Evolutionary conservation across 179 eudicot genomes (phyloP), one percentile per base, ranked within the genome.

Genomic region (Pouteria campechiana): DNA sequence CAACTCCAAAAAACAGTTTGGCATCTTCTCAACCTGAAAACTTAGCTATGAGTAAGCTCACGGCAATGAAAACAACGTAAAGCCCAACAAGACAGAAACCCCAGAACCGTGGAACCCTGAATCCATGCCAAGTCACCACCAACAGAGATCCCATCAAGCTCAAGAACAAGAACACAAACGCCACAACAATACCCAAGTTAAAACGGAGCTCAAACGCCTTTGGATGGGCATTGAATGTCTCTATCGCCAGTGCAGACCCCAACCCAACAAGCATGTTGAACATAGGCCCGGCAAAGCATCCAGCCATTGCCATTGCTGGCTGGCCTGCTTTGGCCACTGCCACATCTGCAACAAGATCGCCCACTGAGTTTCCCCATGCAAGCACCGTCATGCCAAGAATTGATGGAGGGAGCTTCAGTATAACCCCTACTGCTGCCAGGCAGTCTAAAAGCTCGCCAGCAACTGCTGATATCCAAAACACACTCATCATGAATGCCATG

Each of bases 271-370:
- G 64, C 98, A 90, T 90, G 56, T 90, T 90, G 46, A 86, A 90
- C 98, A 90, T 90, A 13, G 98, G 98, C 9, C 98, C 75, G 0
- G 98, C 98, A 63, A 86, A 90, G 72, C 98, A 90, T 2, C 96
- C 98, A 0, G 98, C 98, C 98, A 90, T 90, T 24, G 96, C 98
- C 64, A 86, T 68, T n/a, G 96, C 93, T 0, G 98, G 98, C 74
- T 86, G 98, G 27, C 96, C 98, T 3, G 98, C 94, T 62, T 71
- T 86, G 7, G 98, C 98, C 2, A 90, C 79, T 9, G 96, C 98
- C 47, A 90, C 96, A 18, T 90, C 98, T 47, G 98, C 98, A 45
- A 90, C 98, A 33, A 90, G 93, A 52, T 90, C 98, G 17, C 98
- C 98, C 29, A 90, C 73, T 0, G 98, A 90, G 53, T 90, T 90